phyloP scores from a whole-genome alignment of 306 rosid species.

The Amphicarpaea edgeworthii region DNA sequence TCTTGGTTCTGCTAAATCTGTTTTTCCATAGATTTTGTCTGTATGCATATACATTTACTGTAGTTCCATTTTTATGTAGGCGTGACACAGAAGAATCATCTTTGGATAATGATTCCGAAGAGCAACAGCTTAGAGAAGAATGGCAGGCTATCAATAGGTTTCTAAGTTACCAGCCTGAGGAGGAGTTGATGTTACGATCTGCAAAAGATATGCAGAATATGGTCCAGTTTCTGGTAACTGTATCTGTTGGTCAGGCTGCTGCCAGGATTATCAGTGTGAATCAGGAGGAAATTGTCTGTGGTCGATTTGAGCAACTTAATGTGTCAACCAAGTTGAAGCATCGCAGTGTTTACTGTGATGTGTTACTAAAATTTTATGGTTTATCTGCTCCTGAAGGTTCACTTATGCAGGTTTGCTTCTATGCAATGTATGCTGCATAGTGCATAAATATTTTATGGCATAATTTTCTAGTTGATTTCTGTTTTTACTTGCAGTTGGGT shows the following conservation, averaged over 20 bases:
- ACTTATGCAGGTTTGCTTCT: constrained; percentile 87
- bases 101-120: constrained; percentile 64
- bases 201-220: constrained; percentile 78
- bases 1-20: constrained; percentile 12
- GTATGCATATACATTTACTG: constrained; percentile 21
- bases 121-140: constrained; percentile 67
- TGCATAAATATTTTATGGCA: constrained; percentile 29
- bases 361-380: constrained; percentile 85
- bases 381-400: constrained; percentile 95
- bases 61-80: constrained; percentile 56
- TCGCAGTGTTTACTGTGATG: constrained; percentile 85
- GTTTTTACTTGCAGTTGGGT: background rate
- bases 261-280: constrained; percentile 79
- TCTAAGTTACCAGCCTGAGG: constrained; percentile 85
- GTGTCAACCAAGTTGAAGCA: constrained; percentile 86
- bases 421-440: constrained; percentile 32
- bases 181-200: constrained; percentile 60
- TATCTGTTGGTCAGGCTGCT: constrained; percentile 87
- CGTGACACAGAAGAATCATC: constrained; percentile 62
- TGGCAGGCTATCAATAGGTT: constrained; percentile 95
- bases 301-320: constrained; percentile 90
- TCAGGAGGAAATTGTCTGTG: constrained; percentile 83
- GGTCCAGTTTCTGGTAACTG: constrained; percentile 75
- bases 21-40: constrained; percentile 18
- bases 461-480: constrained; percentile 34